Evolutionary conservation across 2,329 filamentous ascomycete genomes (phyloP).

Genomic region (Pseudogymnoascus sp.): DNA sequence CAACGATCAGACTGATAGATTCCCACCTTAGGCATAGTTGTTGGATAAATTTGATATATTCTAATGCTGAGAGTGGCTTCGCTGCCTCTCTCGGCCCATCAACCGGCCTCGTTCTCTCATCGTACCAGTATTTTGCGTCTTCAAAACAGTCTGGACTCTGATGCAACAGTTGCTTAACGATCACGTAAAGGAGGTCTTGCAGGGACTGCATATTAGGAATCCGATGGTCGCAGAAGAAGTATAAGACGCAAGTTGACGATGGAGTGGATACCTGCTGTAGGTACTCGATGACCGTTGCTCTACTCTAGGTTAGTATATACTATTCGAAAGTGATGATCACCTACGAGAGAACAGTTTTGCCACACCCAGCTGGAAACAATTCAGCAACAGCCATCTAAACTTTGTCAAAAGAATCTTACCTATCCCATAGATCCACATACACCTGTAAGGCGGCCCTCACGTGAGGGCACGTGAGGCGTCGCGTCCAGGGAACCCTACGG

Average conservation of each 20-base stretch:
- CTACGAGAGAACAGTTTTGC: constrained; percentile 11
- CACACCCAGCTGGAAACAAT: constrained; percentile 9
- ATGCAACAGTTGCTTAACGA: constrained; percentile 10
- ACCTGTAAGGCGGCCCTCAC: no score
- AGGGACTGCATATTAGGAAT: constrained; percentile 4
- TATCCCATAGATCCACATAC: constrained; percentile 11
- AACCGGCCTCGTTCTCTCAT: neutral
- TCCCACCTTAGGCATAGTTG: neutral
- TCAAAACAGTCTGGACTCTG: neutral
- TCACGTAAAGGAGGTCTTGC: constrained; percentile 5
- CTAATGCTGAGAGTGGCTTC: neutral
- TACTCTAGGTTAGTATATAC: neutral
- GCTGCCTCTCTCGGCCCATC: neutral
- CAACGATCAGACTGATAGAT: constrained; percentile 7
- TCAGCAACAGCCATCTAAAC: neutral
- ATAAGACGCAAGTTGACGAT: neutral
- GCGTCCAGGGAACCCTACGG: no score
- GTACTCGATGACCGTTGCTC: neutral
- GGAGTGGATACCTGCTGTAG: neutral
- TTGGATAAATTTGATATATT: constrained; percentile 2
- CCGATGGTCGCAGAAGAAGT: constrained; percentile 13
- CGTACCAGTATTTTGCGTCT: neutral
- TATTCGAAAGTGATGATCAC: neutral
- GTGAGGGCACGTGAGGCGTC: no score
- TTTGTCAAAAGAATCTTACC: neutral